Evolutionary conservation across 768 basidiomycete genomes (phyloP), one percentile per base, ranked within the genome.

Genomic region (Tylopilus rubrobrunneus): DNA sequence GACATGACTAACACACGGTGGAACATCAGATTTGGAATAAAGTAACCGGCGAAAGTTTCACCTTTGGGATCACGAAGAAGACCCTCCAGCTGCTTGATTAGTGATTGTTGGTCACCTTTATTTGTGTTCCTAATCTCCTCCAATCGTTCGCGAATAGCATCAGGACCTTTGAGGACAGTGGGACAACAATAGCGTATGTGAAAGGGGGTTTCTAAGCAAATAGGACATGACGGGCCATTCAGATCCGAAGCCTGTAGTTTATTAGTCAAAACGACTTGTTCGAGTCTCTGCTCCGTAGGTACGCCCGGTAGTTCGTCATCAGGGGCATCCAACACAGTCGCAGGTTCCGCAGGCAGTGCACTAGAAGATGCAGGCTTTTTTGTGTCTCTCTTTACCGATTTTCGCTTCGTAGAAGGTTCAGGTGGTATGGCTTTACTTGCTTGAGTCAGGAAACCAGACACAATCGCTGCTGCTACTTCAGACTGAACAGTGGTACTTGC

Each of bases 151-250:
- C 68, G 71, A 59, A 85, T 73, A 8, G 74, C 64, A 8, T 68
- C 65, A 0, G 75, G 62, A 10, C 81, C 78, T 36, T 71, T 72
- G 25, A 69, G 53, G 25, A 85, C 70, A 23, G 76, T 63, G 6
- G 80, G 79, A 62, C 84, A 86, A 42, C 64, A 65, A 47, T 72
- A 72, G n/a, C 75, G 77, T 49, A 73, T 67, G 56, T 86, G 84
- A 37, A 72, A 69, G 7, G 79, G 76, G 5, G 58, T 56, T 43
- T 65, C 65, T 19, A 69, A 66, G 64, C 84, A 85, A 21, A 81
- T 67, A 39, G 76, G 76, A 55, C 83, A 81, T 1, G 53, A 49
- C 1, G 52, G 55, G 51, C 45, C 47, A 41, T 55, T 51, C 45
- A 52, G 45, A n/a, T 33, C 49, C 6, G 17, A 28, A 23, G 53